These are phyloP conservation scores for Quercus bicolor DNA, from an alignment of 306 rosid genomes.

Conservation along the genomic window DNA sequence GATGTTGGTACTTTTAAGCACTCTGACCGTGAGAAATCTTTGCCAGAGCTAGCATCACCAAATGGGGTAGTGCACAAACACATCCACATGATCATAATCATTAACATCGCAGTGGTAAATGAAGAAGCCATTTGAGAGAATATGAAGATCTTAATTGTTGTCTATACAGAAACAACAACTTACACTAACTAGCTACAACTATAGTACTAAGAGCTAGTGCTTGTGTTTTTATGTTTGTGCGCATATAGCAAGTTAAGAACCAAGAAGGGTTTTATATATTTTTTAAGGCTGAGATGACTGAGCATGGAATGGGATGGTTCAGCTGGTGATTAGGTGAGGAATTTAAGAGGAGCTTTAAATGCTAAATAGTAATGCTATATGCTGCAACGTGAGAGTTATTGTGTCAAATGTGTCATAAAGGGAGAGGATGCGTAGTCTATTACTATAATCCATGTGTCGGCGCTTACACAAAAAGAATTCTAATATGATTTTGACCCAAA, in stretches of 20 bases:
- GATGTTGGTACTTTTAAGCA: constrained; percentile 44
- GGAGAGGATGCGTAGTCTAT: background rate
- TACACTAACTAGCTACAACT: background rate
- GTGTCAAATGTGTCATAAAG: background rate
- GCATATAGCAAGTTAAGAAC: background rate
- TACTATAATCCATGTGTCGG: constrained; percentile 14
- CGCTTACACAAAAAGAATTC: background rate
- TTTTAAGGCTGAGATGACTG: constrained; percentile 26
- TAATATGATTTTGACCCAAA: background rate
- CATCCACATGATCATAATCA: background rate
- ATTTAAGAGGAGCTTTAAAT: constrained; percentile 36
- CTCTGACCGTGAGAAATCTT: constrained; percentile 2
- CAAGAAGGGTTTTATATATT: background rate
- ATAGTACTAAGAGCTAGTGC: background rate
- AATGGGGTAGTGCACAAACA: background rate
- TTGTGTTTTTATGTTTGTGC: too few species aligned
- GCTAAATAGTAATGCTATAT: too few species aligned
- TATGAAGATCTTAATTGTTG: background rate
- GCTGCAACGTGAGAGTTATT: background rate
- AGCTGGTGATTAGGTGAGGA: constrained; percentile 56
- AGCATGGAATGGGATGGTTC: constrained; percentile 16
- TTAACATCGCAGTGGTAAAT: constrained; percentile 3
- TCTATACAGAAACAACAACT: background rate
- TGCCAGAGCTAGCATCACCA: background rate
- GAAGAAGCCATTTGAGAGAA: constrained; percentile 30